phyloP scores from a whole-genome alignment of 495 filamentous ascomycete species.

The Neurospora sp. region DNA sequence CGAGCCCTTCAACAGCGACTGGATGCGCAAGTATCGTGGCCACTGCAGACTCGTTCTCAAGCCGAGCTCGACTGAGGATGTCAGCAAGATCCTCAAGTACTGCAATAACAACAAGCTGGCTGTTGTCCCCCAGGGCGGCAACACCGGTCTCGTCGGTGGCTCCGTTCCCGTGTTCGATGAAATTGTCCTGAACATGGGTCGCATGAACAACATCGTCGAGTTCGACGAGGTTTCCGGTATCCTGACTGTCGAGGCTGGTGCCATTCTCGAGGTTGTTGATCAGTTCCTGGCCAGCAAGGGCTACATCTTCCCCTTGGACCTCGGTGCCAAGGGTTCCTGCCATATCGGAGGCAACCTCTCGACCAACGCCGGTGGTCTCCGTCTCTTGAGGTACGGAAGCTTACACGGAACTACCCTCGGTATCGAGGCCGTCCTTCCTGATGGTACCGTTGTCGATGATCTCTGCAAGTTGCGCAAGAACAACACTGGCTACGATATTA shows the following conservation, averaged over 20 bases:
- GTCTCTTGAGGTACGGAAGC: constrained; percentile 85
- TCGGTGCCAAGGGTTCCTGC: constrained; percentile 95
- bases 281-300: constrained; percentile 65
- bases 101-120: constrained; percentile 87
- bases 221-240: constrained; percentile 92
- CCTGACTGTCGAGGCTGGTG: constrained; percentile 80
- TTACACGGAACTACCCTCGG: constrained; percentile 88
- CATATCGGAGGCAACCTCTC: constrained; percentile 98
- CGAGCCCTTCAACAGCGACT: constrained; percentile 90
- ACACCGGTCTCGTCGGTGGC: constrained; percentile 90
- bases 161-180: constrained; percentile 96
- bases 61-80: constrained; percentile 69
- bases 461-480: constrained; percentile 86
- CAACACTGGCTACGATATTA: constrained; percentile 93
- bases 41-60: constrained; percentile 81
- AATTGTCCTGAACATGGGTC: constrained; percentile 80
- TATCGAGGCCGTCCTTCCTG: constrained; percentile 83
- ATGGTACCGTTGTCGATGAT: constrained; percentile 85
- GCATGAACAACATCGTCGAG: constrained; percentile 81
- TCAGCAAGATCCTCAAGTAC: constrained; percentile 81
- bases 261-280: constrained; percentile 82
- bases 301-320: constrained; percentile 87
- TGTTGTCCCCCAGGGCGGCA: constrained; percentile 96
- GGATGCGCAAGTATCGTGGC: constrained; percentile 98
- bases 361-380: constrained; percentile 87